A percentile compares a stretch with the other conserved stretches of the same genome.
phyloP scores from a whole-genome alignment of 2,329 filamentous ascomycete genomes.

The Alternaria sp. region DNA sequence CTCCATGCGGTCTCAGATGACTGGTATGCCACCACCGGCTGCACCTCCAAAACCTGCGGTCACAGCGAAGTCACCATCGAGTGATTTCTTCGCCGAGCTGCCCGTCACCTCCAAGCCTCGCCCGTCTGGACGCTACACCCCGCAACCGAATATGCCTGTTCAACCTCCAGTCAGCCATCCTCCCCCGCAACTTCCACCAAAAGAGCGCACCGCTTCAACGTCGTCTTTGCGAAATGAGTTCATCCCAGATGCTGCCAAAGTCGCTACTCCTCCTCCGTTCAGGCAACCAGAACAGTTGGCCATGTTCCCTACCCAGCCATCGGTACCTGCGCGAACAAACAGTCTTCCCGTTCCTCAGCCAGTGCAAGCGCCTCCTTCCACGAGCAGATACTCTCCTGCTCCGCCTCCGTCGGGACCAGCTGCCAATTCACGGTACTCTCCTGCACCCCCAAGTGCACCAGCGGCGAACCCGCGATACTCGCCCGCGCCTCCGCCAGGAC shows the following conservation, averaged over 20 bases:
- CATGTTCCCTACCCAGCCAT: slow-evolving; percentile 44
- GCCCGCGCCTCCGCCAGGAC: slow-evolving; percentile 44
- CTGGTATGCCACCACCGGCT: slow-evolving; percentile 32
- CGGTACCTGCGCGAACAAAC: slow-evolving; percentile 39
- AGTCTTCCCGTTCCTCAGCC: slow-evolving; percentile 42
- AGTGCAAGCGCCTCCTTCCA: slow-evolving; percentile 29
- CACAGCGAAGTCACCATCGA: slow-evolving; percentile 37
- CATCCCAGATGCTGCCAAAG: slow-evolving; percentile 34
- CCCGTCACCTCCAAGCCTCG: slow-evolving; percentile 53
- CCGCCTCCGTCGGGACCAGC: slow-evolving; percentile 41
- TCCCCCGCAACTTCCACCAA: slow-evolving; percentile 35
- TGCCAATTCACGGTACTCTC: slow-evolving; percentile 45
- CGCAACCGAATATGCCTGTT: slow-evolving; percentile 38
- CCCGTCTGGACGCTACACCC: slow-evolving; percentile 48
- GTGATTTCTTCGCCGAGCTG: slow-evolving; percentile 58
- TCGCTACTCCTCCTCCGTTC: slow-evolving; percentile 34
- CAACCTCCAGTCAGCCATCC: slow-evolving; percentile 31
- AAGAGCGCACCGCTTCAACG: slow-evolving; percentile 46
- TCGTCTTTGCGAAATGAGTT: slow-evolving; percentile 46
- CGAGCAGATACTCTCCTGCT: slow-evolving; percentile 40
- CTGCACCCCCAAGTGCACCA: slow-evolving; percentile 44
- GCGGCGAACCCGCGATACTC: slow-evolving; percentile 50
- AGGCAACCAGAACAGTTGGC: slow-evolving; percentile 52
- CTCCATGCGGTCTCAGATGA: slow-evolving; percentile 42
- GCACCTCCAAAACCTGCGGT: slow-evolving; percentile 35